Percentiles rank a stretch among this genome's conserved stretches.
phyloP scores from a whole-genome alignment of 805 yeast genomes.

The Spathaspora arborariae region DNA sequence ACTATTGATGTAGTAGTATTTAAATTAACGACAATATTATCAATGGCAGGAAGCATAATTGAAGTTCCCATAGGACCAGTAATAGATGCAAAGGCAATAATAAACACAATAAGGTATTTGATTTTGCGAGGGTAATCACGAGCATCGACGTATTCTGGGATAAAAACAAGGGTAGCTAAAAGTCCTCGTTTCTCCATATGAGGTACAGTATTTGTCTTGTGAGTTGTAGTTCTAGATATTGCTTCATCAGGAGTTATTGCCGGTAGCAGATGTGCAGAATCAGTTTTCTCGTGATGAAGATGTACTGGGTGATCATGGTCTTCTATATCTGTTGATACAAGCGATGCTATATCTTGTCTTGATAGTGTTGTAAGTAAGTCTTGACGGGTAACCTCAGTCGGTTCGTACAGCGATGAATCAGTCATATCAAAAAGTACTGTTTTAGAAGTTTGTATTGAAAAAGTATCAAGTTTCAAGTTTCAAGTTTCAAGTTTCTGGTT shows the following conservation, averaged over 20 bases:
- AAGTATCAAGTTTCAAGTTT: neutral
- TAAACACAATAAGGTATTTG: conserved; percentile 54
- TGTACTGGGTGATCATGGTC: neutral
- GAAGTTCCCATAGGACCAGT: conserved; percentile 91
- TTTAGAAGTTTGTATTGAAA: neutral
- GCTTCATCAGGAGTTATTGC: neutral
- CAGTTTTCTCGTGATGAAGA: conserved; percentile 2
- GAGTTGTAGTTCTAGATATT: conserved; percentile 1
- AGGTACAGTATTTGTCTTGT: conserved; percentile 15
- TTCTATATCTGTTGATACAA: neutral
- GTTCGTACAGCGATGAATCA: neutral
- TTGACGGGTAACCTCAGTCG: neutral
- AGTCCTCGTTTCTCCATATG: conserved; percentile 55
- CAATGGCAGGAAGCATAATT: conserved; percentile 74
- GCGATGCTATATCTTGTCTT: neutral
- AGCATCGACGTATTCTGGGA: conserved; percentile 75
- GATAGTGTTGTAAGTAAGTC: neutral
- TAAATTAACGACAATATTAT: conserved; percentile 50
- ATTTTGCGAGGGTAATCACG: conserved; percentile 50
- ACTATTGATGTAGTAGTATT: conserved; percentile 58
- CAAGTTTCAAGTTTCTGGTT: neutral
- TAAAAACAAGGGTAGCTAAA: conserved; percentile 43
- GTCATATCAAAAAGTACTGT: neutral
- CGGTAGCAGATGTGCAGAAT: neutral
- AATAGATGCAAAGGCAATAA: conserved; percentile 70